Evolutionary conservation across 257 asterid species (phyloP).

Genomic region (Primulina tabacum): DNA sequence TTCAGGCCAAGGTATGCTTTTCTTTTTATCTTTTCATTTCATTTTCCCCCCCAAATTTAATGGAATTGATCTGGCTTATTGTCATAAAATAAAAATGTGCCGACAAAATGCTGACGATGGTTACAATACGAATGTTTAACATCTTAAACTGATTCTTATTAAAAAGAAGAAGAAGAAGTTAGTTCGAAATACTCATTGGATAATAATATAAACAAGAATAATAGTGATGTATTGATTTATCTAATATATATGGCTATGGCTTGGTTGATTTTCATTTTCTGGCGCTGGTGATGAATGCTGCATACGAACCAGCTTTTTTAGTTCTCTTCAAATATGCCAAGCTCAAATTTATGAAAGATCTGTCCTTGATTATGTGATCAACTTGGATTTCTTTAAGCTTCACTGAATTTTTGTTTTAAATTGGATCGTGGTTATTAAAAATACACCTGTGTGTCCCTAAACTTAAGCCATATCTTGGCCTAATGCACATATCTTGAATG

Average conservation of each 20-base stretch:
- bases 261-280: background rate
- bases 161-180: background rate
- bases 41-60: background rate
- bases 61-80: background rate
- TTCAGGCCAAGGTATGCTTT: conserved; percentile 68
- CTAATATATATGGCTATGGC: background rate
- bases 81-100: background rate
- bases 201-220: background rate
- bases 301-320: background rate
- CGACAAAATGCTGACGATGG: background rate
- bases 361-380: background rate
- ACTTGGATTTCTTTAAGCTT: background rate
- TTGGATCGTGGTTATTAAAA: too few species aligned
- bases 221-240: background rate
- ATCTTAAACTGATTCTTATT: background rate
- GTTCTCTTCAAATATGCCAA: background rate
- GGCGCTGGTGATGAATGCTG: background rate
- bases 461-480: too few species aligned
- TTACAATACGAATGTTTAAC: background rate
- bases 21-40: background rate
- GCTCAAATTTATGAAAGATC: background rate
- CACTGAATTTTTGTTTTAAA: too few species aligned
- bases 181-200: background rate
- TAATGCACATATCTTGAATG: too few species aligned
- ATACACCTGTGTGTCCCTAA: too few species aligned